phyloP scores from a whole-genome alignment of 2,329 filamentous ascomycete genomes.

The Sclerotinia sclerotiorum region DNA sequence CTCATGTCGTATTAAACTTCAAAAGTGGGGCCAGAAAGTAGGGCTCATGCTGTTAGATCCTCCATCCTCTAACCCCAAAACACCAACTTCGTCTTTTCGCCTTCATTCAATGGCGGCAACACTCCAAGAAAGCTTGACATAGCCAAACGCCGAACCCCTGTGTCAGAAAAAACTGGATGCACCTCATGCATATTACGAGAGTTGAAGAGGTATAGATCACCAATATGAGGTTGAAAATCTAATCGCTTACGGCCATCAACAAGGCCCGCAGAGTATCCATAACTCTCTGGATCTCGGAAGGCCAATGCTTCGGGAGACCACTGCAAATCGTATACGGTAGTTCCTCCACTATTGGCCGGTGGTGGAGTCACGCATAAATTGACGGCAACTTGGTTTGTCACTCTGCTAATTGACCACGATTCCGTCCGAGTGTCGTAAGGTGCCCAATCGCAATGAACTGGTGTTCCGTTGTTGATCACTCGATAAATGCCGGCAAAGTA shows the following conservation, averaged over 20 bases:
- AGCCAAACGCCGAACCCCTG: neutral
- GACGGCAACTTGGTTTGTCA: conserved; percentile 18
- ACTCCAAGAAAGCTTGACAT: conserved; percentile 19
- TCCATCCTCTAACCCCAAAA: conserved; percentile 1
- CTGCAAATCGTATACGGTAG: conserved; percentile 6
- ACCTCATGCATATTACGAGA: conserved; percentile 21
- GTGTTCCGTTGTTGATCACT: conserved; percentile 42
- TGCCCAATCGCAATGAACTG: conserved; percentile 35
- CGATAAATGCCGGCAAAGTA: conserved; percentile 44
- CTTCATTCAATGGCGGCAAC: conserved; percentile 4
- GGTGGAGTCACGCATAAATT: conserved; percentile 7
- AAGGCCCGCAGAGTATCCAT: conserved; percentile 16
- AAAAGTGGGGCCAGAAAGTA: neutral
- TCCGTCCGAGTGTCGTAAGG: conserved; percentile 27
- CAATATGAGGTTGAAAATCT: conserved; percentile 8
- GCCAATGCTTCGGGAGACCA: conserved; percentile 13
- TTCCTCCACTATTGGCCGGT: conserved; percentile 2
- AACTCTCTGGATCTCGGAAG: conserved; percentile 12
- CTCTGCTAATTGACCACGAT: conserved; percentile 21
- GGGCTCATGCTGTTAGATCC: neutral
- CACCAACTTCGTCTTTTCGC: conserved; percentile 13
- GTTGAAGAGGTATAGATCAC: conserved; percentile 16
- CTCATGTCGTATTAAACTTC: neutral
- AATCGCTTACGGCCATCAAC: neutral
- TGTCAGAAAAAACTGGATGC: neutral